Base-by-base conservation (phyloP, 164 flowering plant genomes). In the Vitis cinerea region DNA sequence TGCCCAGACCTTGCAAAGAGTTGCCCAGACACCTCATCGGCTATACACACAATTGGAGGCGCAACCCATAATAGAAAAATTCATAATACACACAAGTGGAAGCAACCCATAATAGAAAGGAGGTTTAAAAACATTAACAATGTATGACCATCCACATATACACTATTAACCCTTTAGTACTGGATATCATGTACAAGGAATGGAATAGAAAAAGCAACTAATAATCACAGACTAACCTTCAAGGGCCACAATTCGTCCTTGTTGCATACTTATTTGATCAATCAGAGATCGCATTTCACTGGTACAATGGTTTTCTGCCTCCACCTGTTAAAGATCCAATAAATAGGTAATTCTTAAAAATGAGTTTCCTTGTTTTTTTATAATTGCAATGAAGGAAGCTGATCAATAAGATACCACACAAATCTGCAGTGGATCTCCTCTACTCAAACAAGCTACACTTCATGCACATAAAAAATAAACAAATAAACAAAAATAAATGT, bases 251-350 rank as follows among this genome's bases (percentile, higher is more conserved):
- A 91, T 81, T 50, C 74, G 80, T 53, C 87, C 92, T 70, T 91
- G 94, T 75, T 95, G 98, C 72, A 68, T 65, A 82, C 98, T 95
- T 68, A 95, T 87, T 79, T 93, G 97, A 79, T 95, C 97, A 72
- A 95, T 93, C n/a, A 91, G 77, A 52, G 81, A 75, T 64, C 85
- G 77, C 83, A 80, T 88, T 77, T 91, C 90, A 73, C 90, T 87
- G 17, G 90, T 84, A 77, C 97, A 93, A 50, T 79, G 87, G 67
- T 65, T 82, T 82, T 93, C 97, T 29, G 94, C 79, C 72, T 89
- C 97, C 63, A 93, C 80, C 99, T 95, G 85, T 64, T 14, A 7
- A 10, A 44, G 5, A 49, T 71, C 16, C 37, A 3, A 29, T 8
- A 23, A 37, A 17, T 48, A 14, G 27, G 27, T 23, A 23, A 23